A percentile compares a stretch with the other conserved stretches of the same genome.
phyloP scores from a whole-genome alignment of 2,329 filamentous ascomycete species.

The Aspergillus sp. region DNA sequence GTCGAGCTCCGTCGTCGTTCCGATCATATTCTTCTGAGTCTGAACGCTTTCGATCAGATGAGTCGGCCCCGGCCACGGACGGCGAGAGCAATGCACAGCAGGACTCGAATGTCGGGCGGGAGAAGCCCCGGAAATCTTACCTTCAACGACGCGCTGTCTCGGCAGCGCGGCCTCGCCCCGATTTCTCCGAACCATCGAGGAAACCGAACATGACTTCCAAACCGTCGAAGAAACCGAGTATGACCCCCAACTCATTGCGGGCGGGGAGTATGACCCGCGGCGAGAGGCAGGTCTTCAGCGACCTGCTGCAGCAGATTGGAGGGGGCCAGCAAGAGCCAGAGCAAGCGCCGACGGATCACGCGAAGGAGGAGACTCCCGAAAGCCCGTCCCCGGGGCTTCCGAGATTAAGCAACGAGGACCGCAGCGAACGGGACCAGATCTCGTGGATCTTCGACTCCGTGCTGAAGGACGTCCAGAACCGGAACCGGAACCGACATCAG shows the following conservation, averaged over 20 bases:
- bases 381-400: too few relatives aligned
- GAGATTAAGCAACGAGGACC: too few relatives aligned
- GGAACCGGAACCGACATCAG: neutral
- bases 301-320: slow-evolving; percentile 13
- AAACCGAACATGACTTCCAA: neutral
- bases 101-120: neutral
- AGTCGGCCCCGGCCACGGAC: neutral
- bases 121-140: slow-evolving; percentile 19
- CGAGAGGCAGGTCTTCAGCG: slow-evolving; percentile 16
- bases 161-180: neutral
- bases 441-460: slow-evolving; percentile 26
- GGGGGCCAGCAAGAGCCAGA: neutral
- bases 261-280: slow-evolving; percentile 10
- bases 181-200: neutral
- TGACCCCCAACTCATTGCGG: slow-evolving; percentile 8
- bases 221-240: neutral
- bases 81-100: neutral
- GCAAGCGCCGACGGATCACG: slow-evolving; percentile 1
- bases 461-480: slow-evolving; percentile 17
- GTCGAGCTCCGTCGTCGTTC: slow-evolving; percentile 6
- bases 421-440: slow-evolving; percentile 24
- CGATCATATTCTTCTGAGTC: slow-evolving; percentile 18
- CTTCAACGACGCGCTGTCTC: slow-evolving; percentile 4
- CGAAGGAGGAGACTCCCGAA: neutral
- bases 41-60: slow-evolving; percentile 1